phyloP scores from a whole-genome alignment of 192 early-diverging fungal species.

The Coemansia sp. region DNA sequence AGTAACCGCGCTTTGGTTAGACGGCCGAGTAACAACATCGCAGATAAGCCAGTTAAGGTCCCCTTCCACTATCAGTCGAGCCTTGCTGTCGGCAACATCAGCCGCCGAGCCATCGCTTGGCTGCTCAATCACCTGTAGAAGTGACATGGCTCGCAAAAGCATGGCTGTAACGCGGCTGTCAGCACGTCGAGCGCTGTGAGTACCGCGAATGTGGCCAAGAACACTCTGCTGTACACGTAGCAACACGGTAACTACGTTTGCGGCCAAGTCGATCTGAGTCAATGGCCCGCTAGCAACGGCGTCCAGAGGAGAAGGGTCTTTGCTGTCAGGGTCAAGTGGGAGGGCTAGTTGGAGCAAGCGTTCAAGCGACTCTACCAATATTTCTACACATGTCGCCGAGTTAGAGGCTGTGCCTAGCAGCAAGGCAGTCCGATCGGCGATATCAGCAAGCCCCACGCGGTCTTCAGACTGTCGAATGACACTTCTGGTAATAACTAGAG shows the following conservation, averaged over 20 bases:
- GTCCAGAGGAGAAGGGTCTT: slow-evolving; percentile 9
- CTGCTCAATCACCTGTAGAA: slow-evolving; percentile 15
- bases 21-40: slow-evolving; percentile 20
- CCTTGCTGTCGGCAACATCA: neutral
- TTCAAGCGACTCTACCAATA: slow-evolving; percentile 33
- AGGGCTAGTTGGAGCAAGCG: slow-evolving; percentile 35
- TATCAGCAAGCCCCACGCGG: slow-evolving; percentile 21
- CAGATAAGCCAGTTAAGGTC: slow-evolving; percentile 32
- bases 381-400: slow-evolving; percentile 24
- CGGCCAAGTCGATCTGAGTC: slow-evolving; percentile 24
- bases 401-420: slow-evolving; percentile 7
- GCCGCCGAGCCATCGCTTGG: neutral
- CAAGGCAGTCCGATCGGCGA: slow-evolving; percentile 23
- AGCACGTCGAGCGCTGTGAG: neutral
- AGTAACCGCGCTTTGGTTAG: slow-evolving; percentile 17
- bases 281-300: slow-evolving; percentile 7
- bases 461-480: slow-evolving; percentile 21
- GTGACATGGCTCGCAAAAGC: slow-evolving; percentile 30
- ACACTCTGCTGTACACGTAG: slow-evolving; percentile 14
- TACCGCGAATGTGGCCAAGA: slow-evolving; percentile 15
- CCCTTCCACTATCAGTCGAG: slow-evolving; percentile 15
- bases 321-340: slow-evolving; percentile 11
- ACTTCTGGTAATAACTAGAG: slow-evolving; percentile 15
- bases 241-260: slow-evolving; percentile 10
- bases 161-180: neutral